phyloP scores from a whole-genome alignment of 2,329 filamentous ascomycete genomes.

The Albifimbria verrucaria region DNA sequence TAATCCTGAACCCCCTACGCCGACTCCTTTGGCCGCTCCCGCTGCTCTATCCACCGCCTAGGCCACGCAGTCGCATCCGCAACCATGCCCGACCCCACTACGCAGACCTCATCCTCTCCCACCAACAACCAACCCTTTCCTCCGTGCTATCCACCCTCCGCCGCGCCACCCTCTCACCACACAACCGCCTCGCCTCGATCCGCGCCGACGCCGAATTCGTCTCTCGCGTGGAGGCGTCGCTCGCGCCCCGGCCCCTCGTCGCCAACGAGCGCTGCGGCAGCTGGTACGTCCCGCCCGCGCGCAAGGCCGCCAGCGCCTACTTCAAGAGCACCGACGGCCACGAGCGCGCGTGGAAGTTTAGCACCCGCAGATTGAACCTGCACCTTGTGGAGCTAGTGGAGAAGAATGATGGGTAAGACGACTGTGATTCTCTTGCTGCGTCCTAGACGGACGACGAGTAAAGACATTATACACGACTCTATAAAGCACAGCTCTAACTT shows the following conservation, averaged over 20 bases:
- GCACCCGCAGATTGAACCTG: slow-evolving; percentile 77
- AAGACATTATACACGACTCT: too few species aligned
- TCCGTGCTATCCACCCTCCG: slow-evolving; percentile 69
- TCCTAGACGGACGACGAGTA: too few species aligned
- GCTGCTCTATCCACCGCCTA: too few species aligned
- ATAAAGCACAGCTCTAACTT: neutral
- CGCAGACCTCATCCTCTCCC: slow-evolving; percentile 47
- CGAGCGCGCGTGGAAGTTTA: slow-evolving; percentile 86
- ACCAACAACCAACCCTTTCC: slow-evolving; percentile 63
- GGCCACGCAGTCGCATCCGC: neutral
- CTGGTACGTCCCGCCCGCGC: slow-evolving; percentile 76
- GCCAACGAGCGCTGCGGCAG: slow-evolving; percentile 95
- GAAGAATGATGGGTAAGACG: slow-evolving; percentile 60
- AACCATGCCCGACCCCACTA: slow-evolving; percentile 22
- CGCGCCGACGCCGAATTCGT: slow-evolving; percentile 74
- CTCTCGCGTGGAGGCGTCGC: slow-evolving; percentile 51
- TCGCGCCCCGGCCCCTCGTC: slow-evolving; percentile 62
- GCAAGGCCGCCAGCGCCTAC: slow-evolving; percentile 74
- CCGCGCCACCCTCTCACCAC: slow-evolving; percentile 71
- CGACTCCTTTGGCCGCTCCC: too few species aligned
- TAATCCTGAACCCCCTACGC: too few species aligned
- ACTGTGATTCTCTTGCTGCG: neutral
- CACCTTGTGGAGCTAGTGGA: slow-evolving; percentile 71
- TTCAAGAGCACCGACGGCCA: slow-evolving; percentile 99
- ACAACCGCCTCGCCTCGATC: slow-evolving; percentile 81